Conservation (phyloP, 345 rosid species). For the Eucalyptus guilfoylei region DNA sequence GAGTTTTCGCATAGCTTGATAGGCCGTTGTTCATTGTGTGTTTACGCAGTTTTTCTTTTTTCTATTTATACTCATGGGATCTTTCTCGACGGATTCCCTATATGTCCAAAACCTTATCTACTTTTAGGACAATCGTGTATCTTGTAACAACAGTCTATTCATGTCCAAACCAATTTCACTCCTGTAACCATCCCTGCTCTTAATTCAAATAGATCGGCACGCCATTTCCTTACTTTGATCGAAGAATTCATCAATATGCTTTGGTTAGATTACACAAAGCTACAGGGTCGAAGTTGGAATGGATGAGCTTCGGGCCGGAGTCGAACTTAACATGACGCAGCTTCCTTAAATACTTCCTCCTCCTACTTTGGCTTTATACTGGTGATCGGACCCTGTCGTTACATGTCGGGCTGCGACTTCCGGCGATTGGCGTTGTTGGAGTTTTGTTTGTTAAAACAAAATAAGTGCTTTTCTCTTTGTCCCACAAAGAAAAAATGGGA, state of each 20-base stretch:
- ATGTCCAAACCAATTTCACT: not conserved
- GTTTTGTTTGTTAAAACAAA: too few relatives aligned
- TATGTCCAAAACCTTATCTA: not conserved
- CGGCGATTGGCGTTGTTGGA: not conserved
- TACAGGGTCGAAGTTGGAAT: not conserved
- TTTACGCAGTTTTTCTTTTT: rapidly evolving
- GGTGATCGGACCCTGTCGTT: not conserved
- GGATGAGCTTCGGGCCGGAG: not conserved
- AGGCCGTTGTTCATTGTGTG: not conserved
- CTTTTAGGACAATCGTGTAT: not conserved
- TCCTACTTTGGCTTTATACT: not conserved
- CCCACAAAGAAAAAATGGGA: too few relatives aligned
- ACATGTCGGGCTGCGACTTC: not conserved
- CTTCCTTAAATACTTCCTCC: not conserved
- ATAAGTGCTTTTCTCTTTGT: too few relatives aligned
- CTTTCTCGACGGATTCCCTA: not conserved
- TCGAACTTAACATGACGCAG: not conserved
- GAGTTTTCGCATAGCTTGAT: not conserved
- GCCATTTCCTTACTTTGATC: not conserved
- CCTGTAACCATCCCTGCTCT: not conserved
- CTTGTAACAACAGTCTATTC: not conserved
- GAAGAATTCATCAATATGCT: not conserved
- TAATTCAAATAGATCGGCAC: not conserved
- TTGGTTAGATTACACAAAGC: not conserved
- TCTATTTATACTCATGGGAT: not conserved